Percentiles rank a stretch among this genome's conserved stretches.
Conservation (phyloP, 208 protist genomes). For the Acanthamoeba royreba region DNA sequence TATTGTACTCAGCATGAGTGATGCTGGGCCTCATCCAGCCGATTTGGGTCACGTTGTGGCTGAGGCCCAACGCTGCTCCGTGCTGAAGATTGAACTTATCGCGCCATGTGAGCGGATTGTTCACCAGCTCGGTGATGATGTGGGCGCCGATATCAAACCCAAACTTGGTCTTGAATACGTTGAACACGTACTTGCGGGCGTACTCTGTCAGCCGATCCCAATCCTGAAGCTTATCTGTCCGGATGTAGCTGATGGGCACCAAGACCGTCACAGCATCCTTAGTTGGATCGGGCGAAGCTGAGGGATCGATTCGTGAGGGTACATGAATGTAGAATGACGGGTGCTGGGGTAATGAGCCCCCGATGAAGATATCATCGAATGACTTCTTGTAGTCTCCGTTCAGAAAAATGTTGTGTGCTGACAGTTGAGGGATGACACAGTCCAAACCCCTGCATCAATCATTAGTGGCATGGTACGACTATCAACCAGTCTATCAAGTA, state of each 20-base stretch:
- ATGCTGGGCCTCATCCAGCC: background rate
- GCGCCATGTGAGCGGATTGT: constrained; percentile 11
- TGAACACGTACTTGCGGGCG: background rate
- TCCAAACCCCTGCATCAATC: background rate
- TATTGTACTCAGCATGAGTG: background rate
- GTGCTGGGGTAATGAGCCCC: constrained; percentile 19
- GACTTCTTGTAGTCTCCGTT: constrained; percentile 46
- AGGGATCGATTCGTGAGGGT: constrained; percentile 31
- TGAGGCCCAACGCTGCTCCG: background rate
- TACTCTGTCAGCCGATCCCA: background rate
- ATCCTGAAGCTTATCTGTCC: background rate
- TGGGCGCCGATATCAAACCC: background rate
- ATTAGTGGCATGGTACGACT: too few relatives aligned
- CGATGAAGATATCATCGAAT: constrained; percentile 50
- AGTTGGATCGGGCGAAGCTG: background rate
- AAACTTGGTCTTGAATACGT: background rate
- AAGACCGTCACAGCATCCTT: constrained; percentile 24
- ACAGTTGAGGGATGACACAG: background rate
- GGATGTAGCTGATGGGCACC: constrained; percentile 46
- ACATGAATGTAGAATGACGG: constrained; percentile 49
- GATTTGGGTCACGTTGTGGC: constrained; percentile 39
- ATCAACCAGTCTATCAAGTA: background rate
- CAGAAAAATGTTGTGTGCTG: constrained; percentile 46
- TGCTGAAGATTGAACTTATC: constrained; percentile 38
- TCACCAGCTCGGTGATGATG: constrained; percentile 25